Conservation (phyloP, 179 eudicot species). For the Heliamphora pulchella region DNA sequence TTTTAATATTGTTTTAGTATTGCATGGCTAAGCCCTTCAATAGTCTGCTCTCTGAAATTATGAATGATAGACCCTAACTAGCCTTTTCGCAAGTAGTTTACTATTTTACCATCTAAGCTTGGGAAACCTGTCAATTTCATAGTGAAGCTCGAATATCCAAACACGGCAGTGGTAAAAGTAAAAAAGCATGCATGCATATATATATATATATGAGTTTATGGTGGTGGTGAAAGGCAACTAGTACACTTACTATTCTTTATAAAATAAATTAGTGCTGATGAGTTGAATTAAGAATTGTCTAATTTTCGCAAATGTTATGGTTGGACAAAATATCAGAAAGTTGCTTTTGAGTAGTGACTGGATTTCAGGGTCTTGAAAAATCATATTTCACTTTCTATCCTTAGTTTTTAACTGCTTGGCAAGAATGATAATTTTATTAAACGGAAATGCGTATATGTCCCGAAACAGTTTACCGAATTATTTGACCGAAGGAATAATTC, state of each 20-base stretch:
- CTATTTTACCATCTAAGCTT: neutral
- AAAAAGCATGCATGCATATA: neutral
- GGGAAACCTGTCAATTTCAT: constrained; percentile 3
- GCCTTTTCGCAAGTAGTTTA: neutral
- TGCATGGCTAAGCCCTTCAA: neutral
- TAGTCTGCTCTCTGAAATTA: neutral
- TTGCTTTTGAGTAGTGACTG: neutral
- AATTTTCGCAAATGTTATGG: neutral
- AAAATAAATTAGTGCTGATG: neutral
- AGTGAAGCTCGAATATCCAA: neutral
- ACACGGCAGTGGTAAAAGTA: neutral
- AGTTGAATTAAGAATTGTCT: neutral
- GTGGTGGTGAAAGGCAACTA: neutral
- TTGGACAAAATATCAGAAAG: neutral
- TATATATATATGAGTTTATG: neutral
- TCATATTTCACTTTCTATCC: neutral
- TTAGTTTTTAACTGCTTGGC: neutral
- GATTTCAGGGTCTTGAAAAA: neutral
- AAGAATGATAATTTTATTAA: too few species aligned
- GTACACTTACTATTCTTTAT: neutral
- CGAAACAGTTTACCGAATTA: too few species aligned
- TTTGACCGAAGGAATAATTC: too few species aligned
- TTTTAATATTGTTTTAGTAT: neutral
- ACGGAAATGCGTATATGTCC: too few species aligned
- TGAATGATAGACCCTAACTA: neutral